Conservation (phyloP, 1,284 basidiomycete genomes). For the Butyriboletus appendiculatus region DNA sequence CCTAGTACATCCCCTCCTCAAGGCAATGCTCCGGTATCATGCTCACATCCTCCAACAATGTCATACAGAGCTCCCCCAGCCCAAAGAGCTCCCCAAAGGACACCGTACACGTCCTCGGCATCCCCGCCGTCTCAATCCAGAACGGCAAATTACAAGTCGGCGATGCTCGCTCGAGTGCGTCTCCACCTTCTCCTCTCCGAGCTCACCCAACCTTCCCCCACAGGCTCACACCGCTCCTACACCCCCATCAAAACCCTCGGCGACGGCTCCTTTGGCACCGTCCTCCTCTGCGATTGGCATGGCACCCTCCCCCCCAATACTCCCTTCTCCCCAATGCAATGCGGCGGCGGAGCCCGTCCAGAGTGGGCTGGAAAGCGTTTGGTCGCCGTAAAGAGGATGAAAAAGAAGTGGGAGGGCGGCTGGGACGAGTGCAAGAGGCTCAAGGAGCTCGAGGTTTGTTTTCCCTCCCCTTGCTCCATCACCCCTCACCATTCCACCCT, state of each 20-base stretch:
- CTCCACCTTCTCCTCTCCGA: conserved; percentile 10
- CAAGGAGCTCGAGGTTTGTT: conserved; percentile 91
- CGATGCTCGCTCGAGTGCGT: conserved; percentile 66
- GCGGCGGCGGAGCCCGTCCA: conserved; percentile 82
- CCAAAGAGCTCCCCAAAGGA: conserved; percentile 43
- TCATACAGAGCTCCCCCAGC: conserved; percentile 39
- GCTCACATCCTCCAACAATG: conserved; percentile 59
- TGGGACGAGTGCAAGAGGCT: conserved; percentile 97
- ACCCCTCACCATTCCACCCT: conserved; percentile 10
- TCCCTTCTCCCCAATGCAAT: conserved; percentile 89
- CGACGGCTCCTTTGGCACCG: conserved; percentile 96
- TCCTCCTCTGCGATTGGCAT: conserved; percentile 99
- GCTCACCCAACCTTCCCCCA: not conserved
- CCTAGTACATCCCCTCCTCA: conserved; percentile 22
- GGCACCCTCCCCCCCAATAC: conserved; percentile 89
- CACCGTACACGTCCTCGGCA: conserved; percentile 62
- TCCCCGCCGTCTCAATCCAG: conserved; percentile 72
- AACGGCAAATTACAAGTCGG: conserved; percentile 70
- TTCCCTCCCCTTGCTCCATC: conserved; percentile 14
- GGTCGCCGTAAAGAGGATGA: conserved; percentile 99
- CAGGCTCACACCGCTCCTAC: conserved; percentile 60
- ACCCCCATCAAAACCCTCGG: conserved; percentile 88
- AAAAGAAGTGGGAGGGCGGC: conserved; percentile 94
- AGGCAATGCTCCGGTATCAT: conserved; percentile 65
- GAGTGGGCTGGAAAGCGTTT: conserved; percentile 95